Conservation (phyloP, 257 asterid species). For the Euphrasia confusa region DNA sequence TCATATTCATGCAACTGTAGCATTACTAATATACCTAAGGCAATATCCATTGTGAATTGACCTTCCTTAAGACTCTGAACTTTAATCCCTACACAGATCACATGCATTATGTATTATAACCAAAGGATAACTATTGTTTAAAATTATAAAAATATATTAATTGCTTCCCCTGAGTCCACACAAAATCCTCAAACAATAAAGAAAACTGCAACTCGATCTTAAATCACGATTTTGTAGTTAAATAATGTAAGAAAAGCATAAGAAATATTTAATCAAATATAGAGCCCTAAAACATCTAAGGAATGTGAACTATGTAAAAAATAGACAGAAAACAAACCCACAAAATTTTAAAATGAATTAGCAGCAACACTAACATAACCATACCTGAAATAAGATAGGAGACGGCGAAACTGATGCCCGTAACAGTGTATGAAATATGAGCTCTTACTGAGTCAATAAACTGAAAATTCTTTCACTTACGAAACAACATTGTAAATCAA, state of each 20-base stretch:
- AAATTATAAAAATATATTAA: neutral
- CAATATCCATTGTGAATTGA: constrained; percentile 94
- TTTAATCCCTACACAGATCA: constrained; percentile 70
- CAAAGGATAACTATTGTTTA: neutral
- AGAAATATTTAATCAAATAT: neutral
- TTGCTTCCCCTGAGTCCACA: neutral
- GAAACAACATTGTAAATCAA: constrained; percentile 31
- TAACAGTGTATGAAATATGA: constrained; percentile 81
- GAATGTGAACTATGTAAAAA: neutral
- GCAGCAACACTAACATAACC: constrained; percentile 11
- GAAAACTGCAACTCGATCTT: neutral
- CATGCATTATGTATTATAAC: constrained; percentile 15
- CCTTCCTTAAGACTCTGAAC: constrained; percentile 96
- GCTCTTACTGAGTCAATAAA: constrained; percentile 83
- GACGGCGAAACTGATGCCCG: constrained; percentile 81
- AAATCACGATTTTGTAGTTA: neutral
- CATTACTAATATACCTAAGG: constrained; percentile 41
- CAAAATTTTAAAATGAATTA: too few relatives aligned
- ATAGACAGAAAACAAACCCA: neutral
- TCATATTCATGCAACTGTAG: constrained; percentile 22
- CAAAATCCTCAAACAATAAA: neutral
- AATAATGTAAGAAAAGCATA: neutral
- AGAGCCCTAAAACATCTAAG: neutral
- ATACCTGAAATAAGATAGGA: constrained; percentile 74
- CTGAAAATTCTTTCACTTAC: constrained; percentile 42